phyloP scores from a whole-genome alignment of 331 rosid species.

The Cydonia oblonga region DNA sequence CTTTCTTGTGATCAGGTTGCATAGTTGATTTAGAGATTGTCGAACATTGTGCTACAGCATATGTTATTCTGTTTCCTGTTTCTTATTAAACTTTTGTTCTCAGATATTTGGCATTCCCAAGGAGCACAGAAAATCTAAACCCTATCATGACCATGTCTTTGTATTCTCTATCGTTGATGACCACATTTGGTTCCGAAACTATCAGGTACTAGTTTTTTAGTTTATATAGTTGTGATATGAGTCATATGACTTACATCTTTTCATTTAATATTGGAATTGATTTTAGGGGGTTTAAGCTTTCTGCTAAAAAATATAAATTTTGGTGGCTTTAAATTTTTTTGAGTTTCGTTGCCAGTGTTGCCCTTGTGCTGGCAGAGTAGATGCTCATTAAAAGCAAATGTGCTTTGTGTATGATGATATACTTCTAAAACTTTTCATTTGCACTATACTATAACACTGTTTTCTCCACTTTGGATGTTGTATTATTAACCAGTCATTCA shows the following conservation, averaged over 20 bases:
- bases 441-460: background rate
- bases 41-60: too few species aligned
- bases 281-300: background rate
- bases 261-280: background rate
- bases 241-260: too few species aligned
- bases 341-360: background rate
- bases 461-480: background rate
- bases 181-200: slow-evolving; percentile 94
- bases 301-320: background rate
- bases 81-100: background rate
- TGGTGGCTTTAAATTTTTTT: background rate
- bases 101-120: slow-evolving; percentile 93
- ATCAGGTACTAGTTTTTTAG: slow-evolving; percentile 50
- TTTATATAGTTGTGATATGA: background rate
- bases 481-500: background rate
- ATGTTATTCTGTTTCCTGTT: background rate
- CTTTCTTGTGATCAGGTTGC: background rate
- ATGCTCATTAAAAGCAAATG: background rate
- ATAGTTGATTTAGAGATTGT: background rate
- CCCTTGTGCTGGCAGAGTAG: background rate
- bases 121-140: slow-evolving; percentile 73
- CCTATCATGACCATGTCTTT: slow-evolving; percentile 84
- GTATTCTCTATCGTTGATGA: slow-evolving; percentile 91
- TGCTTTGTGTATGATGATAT: background rate
- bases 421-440: background rate